Evolutionary conservation across 768 basidiomycete genomes (phyloP).

Genomic region (Pholiota conissans): DNA sequence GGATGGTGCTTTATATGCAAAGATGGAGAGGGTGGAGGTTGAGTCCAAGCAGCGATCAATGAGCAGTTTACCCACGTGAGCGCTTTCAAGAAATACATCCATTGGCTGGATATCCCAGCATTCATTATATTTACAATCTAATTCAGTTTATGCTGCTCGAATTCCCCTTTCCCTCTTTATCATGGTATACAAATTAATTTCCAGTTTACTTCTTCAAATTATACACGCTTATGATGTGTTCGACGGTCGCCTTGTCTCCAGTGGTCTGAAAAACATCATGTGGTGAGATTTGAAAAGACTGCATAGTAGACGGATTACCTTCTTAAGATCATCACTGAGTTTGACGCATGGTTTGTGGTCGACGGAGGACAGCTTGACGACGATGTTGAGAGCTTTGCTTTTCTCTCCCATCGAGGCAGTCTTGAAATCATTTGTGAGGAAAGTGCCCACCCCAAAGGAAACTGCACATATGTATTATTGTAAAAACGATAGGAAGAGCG

Average conservation of each 20-base stretch:
- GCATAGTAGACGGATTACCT: conserved; percentile 43
- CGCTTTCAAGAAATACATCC: neutral
- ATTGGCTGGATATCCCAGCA: no score
- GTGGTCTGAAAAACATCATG: conserved; percentile 55
- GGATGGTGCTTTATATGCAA: neutral
- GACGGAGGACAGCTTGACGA: conserved; percentile 86
- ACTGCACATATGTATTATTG: conserved; percentile 40
- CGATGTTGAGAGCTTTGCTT: conserved; percentile 89
- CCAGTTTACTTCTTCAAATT: conserved; percentile 10
- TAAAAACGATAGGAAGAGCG: neutral
- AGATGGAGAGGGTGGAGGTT: neutral
- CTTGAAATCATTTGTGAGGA: conserved; percentile 86
- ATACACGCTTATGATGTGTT: conserved; percentile 57
- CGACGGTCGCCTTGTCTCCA: conserved; percentile 60
- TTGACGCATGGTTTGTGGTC: conserved; percentile 82
- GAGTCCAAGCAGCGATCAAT: neutral
- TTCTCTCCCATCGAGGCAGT: conserved; percentile 48
- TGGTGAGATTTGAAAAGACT: neutral
- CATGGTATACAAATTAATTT: neutral
- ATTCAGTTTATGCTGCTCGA: neutral
- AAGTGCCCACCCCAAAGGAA: conserved; percentile 93
- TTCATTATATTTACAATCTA: neutral
- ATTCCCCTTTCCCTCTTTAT: neutral
- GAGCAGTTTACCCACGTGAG: neutral
- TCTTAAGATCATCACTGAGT: conserved; percentile 88